A percentile compares a stretch with the other conserved stretches of the same genome.
Evolutionary conservation across 768 basidiomycete genomes (phyloP).

Genomic region (Leucocoprinus sp.): DNA sequence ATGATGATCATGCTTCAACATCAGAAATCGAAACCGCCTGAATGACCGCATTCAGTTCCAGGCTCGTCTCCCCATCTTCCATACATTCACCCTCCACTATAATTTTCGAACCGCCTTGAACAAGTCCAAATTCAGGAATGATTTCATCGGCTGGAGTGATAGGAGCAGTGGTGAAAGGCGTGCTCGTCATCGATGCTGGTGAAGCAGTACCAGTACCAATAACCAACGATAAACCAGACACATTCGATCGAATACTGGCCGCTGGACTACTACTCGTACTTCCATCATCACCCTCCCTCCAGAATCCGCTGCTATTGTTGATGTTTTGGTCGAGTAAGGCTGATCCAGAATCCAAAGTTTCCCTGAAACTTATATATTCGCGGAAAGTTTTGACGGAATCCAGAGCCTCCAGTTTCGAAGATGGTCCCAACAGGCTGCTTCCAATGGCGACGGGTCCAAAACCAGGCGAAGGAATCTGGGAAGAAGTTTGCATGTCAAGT

Average conservation of each 20-base stretch:
- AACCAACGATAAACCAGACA: slow-evolving; percentile 5
- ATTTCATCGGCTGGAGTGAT: slow-evolving; percentile 4
- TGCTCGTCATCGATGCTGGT: slow-evolving; percentile 1
- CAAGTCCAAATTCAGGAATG: background rate
- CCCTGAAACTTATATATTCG: background rate
- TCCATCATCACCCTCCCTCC: background rate
- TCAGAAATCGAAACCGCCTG: slow-evolving; percentile 4
- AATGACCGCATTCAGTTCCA: slow-evolving; percentile 6
- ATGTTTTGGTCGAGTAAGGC: background rate
- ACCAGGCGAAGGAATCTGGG: background rate
- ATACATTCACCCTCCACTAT: background rate
- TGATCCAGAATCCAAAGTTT: background rate
- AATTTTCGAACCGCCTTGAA: background rate
- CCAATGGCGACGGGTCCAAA: background rate
- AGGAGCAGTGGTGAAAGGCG: slow-evolving; percentile 4
- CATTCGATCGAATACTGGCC: slow-evolving; percentile 8
- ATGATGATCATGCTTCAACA: slow-evolving; percentile 1
- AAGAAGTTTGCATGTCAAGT: background rate
- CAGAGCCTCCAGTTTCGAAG: slow-evolving; percentile 2
- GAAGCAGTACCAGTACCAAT: background rate
- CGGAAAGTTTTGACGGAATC: slow-evolving; percentile 6
- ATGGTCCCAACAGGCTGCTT: background rate
- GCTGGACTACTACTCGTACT: slow-evolving; percentile 6
- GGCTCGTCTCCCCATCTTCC: background rate
- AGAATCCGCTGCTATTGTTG: background rate